phyloP scores from a whole-genome alignment of 2,329 filamentous ascomycete genomes.

The Colletotrichum australisinense region DNA sequence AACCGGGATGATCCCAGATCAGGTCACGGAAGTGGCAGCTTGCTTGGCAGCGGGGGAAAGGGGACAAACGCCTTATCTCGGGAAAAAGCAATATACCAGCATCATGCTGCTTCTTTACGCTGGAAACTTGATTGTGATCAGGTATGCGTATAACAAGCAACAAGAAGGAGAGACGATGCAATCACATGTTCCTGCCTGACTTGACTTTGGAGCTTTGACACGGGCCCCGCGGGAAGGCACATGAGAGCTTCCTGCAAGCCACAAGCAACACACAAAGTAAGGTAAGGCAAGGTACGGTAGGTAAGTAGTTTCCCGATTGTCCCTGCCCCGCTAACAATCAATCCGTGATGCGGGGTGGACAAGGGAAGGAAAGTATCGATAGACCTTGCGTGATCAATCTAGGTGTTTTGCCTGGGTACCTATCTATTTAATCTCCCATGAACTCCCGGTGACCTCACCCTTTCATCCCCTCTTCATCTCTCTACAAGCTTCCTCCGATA shows the following conservation, averaged over 20 bases:
- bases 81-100: neutral
- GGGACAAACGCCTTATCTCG: no score
- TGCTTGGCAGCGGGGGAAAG: neutral
- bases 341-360: neutral
- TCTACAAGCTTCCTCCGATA: neutral
- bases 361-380: no score
- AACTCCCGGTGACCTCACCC: neutral
- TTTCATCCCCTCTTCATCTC: neutral
- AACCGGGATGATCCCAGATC: neutral
- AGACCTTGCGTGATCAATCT: neutral
- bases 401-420: neutral
- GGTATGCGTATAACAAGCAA: neutral
- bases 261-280: neutral
- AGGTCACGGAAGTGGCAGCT: neutral
- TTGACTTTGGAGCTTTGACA: neutral
- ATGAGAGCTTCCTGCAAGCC: neutral
- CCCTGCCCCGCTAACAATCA: neutral
- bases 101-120: neutral
- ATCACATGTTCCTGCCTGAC: neutral
- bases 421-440: neutral
- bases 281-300: neutral
- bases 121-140: neutral
- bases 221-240: neutral
- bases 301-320: neutral
- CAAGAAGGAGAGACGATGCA: neutral